A percentile compares a stretch with the other conserved stretches of the same genome.
Conservation (phyloP, 768 basidiomycete genomes). For the Aureoboletus auriporus region DNA sequence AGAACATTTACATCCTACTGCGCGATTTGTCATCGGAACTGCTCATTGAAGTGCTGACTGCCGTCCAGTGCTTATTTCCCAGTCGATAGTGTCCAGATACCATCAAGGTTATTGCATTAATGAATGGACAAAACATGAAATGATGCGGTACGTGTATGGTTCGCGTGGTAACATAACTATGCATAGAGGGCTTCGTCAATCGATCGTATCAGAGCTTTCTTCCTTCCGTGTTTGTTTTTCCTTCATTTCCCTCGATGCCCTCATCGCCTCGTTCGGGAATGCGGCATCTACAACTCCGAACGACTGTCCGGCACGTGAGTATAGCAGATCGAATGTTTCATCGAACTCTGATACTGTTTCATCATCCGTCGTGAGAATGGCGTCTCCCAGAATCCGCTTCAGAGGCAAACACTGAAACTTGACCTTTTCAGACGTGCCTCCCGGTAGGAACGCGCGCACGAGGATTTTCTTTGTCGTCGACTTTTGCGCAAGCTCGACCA, state of each 20-base stretch:
- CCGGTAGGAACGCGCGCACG: conserved; percentile 27
- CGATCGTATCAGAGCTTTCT: neutral
- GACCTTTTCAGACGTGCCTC: conserved; percentile 21
- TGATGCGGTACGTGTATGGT: too few relatives aligned
- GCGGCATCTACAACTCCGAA: conserved; percentile 19
- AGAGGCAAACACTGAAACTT: conserved; percentile 25
- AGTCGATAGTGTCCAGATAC: neutral
- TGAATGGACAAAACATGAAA: too few relatives aligned
- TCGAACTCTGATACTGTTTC: conserved; percentile 16
- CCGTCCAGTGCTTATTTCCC: neutral
- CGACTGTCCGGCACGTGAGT: conserved; percentile 18
- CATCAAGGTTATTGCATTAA: too few relatives aligned
- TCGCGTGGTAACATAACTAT: neutral
- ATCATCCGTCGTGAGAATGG: conserved; percentile 2
- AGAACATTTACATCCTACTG: conserved; percentile 13
- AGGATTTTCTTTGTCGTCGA: conserved; percentile 19
- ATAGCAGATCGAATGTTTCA: conserved; percentile 23
- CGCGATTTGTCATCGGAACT: neutral
- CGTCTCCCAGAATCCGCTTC: conserved; percentile 11
- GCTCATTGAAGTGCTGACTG: neutral
- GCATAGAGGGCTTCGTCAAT: neutral
- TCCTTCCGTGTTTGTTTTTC: conserved; percentile 1
- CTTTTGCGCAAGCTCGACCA: conserved; percentile 27
- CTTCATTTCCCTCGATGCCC: conserved; percentile 6
- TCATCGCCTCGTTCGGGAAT: conserved; percentile 18